Evolutionary conservation across 164 flowering plant species (phyloP), one percentile per base, ranked within the genome.

Genomic region (Brasenia schreberi): DNA sequence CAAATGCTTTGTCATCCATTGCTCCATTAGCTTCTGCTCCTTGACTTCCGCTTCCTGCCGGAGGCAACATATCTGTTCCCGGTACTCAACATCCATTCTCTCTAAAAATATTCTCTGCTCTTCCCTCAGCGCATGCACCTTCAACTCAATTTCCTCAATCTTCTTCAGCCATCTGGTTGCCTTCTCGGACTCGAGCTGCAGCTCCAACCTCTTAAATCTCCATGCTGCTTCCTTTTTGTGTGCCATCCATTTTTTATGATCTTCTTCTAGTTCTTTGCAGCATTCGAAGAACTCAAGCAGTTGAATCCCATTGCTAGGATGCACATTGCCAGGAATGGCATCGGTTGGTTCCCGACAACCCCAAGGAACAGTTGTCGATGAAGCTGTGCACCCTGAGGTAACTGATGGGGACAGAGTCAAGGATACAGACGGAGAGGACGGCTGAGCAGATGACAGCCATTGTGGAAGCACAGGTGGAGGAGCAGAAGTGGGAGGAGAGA

Each of bases 141-240:
- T 89, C 4, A 79, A 69, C 62, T 93, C 98, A 11, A 81, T 81
- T 73, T 94, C 97, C 63, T 94, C 97, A 84, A 81, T 80, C 74
- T 87, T 94, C 74, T 89, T 92, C 75, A 86, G 83, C 75, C 79
- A 79, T 43, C 84, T 77, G 42, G 77, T 33, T 0, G 85, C 83
- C 72, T 94, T 94, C 81, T 90, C 99, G 0, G 99, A 87, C 65
- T 94, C 97, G 63, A 94, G 72, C 64, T 94, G 97, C 74, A 86
- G 74, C 72, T 94, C 97, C 19, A 91, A 83, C 77, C 97, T 78
- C 56, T 78, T 85, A 63, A 94, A 66, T 67, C 97, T 82, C 99
- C 99, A 94, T 0, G 89, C 73, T 18, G 97, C 89, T 79, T 94
- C 99, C 74, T 91, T 94, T 81, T 87, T 87, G 64, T 94, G 96